Percentiles rank a stretch among this genome's conserved stretches.
Evolutionary conservation across 768 basidiomycete species (phyloP).

Genomic region (Amanita pseudoporphyria): DNA sequence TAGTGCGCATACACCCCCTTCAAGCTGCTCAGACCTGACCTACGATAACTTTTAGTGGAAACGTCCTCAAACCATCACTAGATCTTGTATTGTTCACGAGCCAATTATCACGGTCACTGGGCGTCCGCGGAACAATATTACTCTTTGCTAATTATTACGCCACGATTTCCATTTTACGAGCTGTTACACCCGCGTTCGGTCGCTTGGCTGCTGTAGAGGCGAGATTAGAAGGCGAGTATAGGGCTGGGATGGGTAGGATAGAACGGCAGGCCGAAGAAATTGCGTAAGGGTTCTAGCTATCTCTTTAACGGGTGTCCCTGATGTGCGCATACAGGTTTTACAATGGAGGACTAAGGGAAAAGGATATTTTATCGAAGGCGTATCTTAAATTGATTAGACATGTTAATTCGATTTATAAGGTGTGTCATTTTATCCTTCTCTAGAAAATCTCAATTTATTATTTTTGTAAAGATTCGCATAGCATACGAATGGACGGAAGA

Average conservation of each 20-base stretch:
- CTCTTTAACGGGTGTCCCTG: neutral
- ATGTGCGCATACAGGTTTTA: conserved; percentile 59
- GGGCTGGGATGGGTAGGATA: conserved; percentile 77
- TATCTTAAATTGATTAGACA: conserved; percentile 80
- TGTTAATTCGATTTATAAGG: conserved; percentile 88
- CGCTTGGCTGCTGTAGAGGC: conserved; percentile 83
- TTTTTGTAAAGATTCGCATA: conserved; percentile 57
- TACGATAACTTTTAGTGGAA: conserved; percentile 47
- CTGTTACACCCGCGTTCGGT: conserved; percentile 90
- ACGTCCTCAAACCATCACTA: conserved; percentile 85
- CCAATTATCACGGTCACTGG: conserved; percentile 81
- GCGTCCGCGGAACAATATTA: conserved; percentile 71
- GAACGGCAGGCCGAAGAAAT: conserved; percentile 90
- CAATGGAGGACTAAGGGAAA: conserved; percentile 77
- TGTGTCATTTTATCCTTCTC: conserved; percentile 15
- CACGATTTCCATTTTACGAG: conserved; percentile 74
- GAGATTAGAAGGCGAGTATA: conserved; percentile 82
- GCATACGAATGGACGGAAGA: conserved; percentile 96
- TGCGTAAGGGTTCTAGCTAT: conserved; percentile 44
- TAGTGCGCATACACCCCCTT: conserved; percentile 52
- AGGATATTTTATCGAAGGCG: conserved; percentile 67
- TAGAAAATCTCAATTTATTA: neutral
- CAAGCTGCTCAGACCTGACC: neutral
- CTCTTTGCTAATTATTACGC: conserved; percentile 78
- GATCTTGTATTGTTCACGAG: conserved; percentile 89